Evolutionary conservation across 2,329 filamentous ascomycete genomes (phyloP).

Genomic region (Sarocladium kiliense): DNA sequence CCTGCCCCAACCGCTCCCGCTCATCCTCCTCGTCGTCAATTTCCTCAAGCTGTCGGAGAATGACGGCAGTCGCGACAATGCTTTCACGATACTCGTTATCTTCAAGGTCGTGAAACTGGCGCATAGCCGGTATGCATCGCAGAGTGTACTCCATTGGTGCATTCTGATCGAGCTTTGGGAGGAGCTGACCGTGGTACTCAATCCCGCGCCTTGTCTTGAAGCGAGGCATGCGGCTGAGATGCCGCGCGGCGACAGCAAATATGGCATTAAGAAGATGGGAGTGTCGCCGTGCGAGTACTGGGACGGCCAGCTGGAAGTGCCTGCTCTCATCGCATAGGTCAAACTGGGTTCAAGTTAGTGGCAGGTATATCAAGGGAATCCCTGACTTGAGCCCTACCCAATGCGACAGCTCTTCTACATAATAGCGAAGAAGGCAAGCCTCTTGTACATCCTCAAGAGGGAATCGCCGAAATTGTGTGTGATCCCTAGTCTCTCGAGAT

Average conservation of each 20-base stretch:
- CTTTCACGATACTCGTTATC: slow-evolving; percentile 35
- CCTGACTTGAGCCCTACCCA: slow-evolving; percentile 11
- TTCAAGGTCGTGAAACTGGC: slow-evolving; percentile 29
- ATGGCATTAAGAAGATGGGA: slow-evolving; percentile 33
- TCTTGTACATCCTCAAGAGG: slow-evolving; percentile 7
- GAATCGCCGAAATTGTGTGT: background rate
- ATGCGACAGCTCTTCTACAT: slow-evolving; percentile 10
- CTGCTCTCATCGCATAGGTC: slow-evolving; percentile 34
- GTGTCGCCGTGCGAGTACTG: slow-evolving; percentile 27
- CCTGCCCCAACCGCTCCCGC: background rate
- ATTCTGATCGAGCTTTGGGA: slow-evolving; percentile 28
- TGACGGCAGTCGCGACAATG: slow-evolving; percentile 34
- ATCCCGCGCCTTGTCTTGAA: slow-evolving; percentile 30
- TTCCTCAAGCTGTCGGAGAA: slow-evolving; percentile 34
- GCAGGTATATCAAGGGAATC: too few species aligned
- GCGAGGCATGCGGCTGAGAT: slow-evolving; percentile 31
- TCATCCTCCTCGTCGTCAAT: slow-evolving; percentile 33
- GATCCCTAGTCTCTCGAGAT: background rate
- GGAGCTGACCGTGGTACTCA: slow-evolving; percentile 31
- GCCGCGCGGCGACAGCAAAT: slow-evolving; percentile 34
- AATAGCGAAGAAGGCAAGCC: slow-evolving; percentile 11
- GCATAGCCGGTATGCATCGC: slow-evolving; percentile 32
- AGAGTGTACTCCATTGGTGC: slow-evolving; percentile 35
- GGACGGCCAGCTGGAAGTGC: slow-evolving; percentile 34
- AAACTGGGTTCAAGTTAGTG: slow-evolving; percentile 20